A percentile compares a stretch with the other conserved stretches of the same genome.
Conservation (phyloP, 495 filamentous ascomycete species). For the Aspergillus homomorphus region DNA sequence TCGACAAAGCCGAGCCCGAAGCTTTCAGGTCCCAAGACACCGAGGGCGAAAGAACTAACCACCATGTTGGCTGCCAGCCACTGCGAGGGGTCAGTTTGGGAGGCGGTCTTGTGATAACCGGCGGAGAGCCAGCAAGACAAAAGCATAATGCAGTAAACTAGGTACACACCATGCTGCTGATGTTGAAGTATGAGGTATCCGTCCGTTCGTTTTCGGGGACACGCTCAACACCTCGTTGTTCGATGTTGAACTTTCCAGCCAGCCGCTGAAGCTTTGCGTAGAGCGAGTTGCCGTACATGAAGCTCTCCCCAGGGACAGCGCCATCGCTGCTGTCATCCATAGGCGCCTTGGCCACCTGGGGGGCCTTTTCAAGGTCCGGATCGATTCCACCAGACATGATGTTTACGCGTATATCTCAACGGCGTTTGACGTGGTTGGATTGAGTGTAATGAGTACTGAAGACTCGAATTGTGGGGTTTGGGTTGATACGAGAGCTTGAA, state of each 20-base stretch:
- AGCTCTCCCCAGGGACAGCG: slow-evolving; percentile 59
- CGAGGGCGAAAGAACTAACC: slow-evolving; percentile 77
- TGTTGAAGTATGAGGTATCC: slow-evolving; percentile 62
- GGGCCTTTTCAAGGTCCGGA: slow-evolving; percentile 41
- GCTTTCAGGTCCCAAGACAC: slow-evolving; percentile 63
- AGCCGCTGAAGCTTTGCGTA: slow-evolving; percentile 68
- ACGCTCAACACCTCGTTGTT: slow-evolving; percentile 77
- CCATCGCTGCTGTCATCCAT: slow-evolving; percentile 50
- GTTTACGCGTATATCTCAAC: slow-evolving; percentile 14
- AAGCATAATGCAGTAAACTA: slow-evolving; percentile 15
- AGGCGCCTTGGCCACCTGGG: slow-evolving; percentile 35
- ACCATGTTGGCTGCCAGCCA: slow-evolving; percentile 86
- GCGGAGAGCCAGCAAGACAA: slow-evolving; percentile 9
- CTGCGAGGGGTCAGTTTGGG: slow-evolving; percentile 44
- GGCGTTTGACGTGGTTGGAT: slow-evolving; percentile 1
- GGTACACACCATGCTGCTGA: slow-evolving; percentile 69
- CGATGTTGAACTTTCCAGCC: slow-evolving; percentile 66
- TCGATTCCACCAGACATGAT: slow-evolving; percentile 27
- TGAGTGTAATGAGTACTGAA: slow-evolving; percentile 8
- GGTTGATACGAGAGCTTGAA: slow-evolving; percentile 16
- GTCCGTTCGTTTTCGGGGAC: slow-evolving; percentile 72
- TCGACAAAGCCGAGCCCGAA: slow-evolving; percentile 74
- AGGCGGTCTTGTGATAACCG: slow-evolving; percentile 11
- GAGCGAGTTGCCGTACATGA: slow-evolving; percentile 56
- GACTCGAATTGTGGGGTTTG: background rate